phyloP scores from a whole-genome alignment of 23 red algal species.

The Agarophyton chilense region DNA sequence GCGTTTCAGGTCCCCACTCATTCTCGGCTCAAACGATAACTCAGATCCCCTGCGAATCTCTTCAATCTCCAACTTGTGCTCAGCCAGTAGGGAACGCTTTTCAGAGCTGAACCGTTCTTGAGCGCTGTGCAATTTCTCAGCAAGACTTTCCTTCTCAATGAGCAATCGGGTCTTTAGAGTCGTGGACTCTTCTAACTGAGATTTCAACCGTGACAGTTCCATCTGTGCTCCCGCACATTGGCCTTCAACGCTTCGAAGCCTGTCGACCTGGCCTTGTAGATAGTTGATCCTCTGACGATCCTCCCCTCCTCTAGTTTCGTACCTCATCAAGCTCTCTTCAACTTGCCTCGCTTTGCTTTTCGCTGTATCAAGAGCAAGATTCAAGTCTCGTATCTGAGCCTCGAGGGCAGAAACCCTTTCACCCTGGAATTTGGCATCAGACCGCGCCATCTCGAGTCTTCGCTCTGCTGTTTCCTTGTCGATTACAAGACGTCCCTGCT shows the following conservation, averaged over 20 bases:
- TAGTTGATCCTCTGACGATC: slow-evolving; percentile 40
- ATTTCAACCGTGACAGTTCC: slow-evolving; percentile 28
- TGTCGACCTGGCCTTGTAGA: slow-evolving; percentile 29
- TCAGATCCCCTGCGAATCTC: slow-evolving; percentile 49
- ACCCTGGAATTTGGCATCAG: slow-evolving; percentile 26
- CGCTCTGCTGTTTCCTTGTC: slow-evolving; percentile 53
- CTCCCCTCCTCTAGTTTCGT: slow-evolving; percentile 5
- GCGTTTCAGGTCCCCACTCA: neutral
- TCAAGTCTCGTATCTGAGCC: slow-evolving; percentile 13
- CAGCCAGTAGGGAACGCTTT: slow-evolving; percentile 33
- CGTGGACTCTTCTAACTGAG: slow-evolving; percentile 18
- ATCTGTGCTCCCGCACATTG: neutral
- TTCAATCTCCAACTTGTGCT: slow-evolving; percentile 46
- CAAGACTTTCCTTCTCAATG: slow-evolving; percentile 20
- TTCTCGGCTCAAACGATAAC: slow-evolving; percentile 1
- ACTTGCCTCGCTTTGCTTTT: neutral
- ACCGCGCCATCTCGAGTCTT: slow-evolving; percentile 47
- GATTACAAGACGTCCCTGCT: slow-evolving; percentile 17
- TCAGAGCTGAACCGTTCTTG: slow-evolving; percentile 43
- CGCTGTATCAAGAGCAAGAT: neutral
- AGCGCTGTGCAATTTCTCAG: slow-evolving; percentile 28
- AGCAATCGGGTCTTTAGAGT: slow-evolving; percentile 2
- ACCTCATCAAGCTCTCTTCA: slow-evolving; percentile 21
- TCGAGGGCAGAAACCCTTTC: slow-evolving; percentile 30
- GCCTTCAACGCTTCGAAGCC: slow-evolving; percentile 31